These are phyloP conservation scores for Leccinum longicurvipes DNA, from an alignment of 768 basidiomycete genomes.

Conservation along the genomic window DNA sequence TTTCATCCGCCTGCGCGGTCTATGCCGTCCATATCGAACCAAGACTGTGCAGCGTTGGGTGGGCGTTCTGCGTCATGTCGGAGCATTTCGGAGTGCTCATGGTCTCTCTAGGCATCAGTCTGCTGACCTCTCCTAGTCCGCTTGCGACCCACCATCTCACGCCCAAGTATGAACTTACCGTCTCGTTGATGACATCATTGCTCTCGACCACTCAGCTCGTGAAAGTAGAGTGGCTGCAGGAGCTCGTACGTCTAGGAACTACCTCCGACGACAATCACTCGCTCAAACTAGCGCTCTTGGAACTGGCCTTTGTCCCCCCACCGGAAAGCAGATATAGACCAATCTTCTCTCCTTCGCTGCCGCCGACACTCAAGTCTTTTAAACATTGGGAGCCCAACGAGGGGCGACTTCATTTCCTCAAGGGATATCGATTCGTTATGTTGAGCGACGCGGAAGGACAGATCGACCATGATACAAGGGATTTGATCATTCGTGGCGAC, in stretches of 20 bases:
- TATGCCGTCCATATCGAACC: constrained; percentile 35
- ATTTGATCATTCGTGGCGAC: constrained; percentile 53
- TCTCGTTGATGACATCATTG: constrained; percentile 54
- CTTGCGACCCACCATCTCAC: constrained; percentile 66
- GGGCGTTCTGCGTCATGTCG: constrained; percentile 18
- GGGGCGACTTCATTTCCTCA: constrained; percentile 54
- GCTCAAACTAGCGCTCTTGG: constrained; percentile 39
- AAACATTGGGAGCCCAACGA: constrained; percentile 69
- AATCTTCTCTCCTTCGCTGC: constrained; percentile 48
- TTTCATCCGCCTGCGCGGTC: constrained; percentile 40
- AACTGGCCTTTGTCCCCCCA: constrained; percentile 51
- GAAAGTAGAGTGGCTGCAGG: constrained; percentile 63
- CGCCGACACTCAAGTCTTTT: constrained; percentile 45
- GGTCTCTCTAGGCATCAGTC: constrained; percentile 44
- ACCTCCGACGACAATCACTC: constrained; percentile 33
- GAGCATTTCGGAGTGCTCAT: not conserved
- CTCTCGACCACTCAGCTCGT: constrained; percentile 57
- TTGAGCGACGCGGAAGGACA: constrained; percentile 55
- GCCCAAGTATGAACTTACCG: constrained; percentile 45
- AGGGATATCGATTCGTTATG: constrained; percentile 54
- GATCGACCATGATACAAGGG: constrained; percentile 45
- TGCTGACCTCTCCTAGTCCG: constrained; percentile 42
- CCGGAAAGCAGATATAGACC: constrained; percentile 56
- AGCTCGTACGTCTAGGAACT: constrained; percentile 52
- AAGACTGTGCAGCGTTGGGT: constrained; percentile 56